phyloP scores from a whole-genome alignment of 805 yeast genomes.

The Hanseniaspora clermontiae region DNA sequence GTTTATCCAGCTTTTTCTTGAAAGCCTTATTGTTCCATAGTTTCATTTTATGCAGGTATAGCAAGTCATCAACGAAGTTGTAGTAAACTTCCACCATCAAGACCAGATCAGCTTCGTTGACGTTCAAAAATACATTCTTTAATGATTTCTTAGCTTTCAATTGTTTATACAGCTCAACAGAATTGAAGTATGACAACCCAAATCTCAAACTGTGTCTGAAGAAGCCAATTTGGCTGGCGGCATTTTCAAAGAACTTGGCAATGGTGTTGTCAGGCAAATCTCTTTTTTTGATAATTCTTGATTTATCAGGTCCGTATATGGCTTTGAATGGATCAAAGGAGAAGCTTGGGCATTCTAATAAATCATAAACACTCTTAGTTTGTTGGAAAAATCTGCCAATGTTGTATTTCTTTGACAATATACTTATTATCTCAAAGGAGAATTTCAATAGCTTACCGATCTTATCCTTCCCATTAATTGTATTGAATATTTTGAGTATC shows the following conservation, averaged over 20 bases:
- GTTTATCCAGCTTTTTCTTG: slow-evolving; percentile 34
- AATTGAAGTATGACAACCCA: slow-evolving; percentile 55
- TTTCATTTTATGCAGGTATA: slow-evolving; percentile 40
- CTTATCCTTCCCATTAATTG: slow-evolving; percentile 59
- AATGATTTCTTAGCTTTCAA: slow-evolving; percentile 16
- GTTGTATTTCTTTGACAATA: slow-evolving; percentile 29
- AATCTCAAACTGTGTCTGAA: slow-evolving; percentile 60
- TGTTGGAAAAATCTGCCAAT: slow-evolving; percentile 16
- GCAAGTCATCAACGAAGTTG: slow-evolving; percentile 51
- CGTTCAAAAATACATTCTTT: slow-evolving; percentile 20
- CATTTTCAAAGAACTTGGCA: slow-evolving; percentile 32
- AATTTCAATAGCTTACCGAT: slow-evolving; percentile 54
- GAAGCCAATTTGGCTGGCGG: slow-evolving; percentile 32
- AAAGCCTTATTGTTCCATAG: slow-evolving; percentile 21
- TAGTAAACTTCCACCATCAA: slow-evolving; percentile 49
- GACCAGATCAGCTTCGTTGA: slow-evolving; percentile 36
- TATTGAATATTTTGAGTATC: slow-evolving; percentile 40
- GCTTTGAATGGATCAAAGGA: slow-evolving; percentile 17
- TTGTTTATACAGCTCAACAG: slow-evolving; percentile 30
- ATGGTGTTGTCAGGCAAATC: slow-evolving; percentile 18
- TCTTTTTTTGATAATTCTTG: slow-evolving; percentile 25
- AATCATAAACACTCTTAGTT: slow-evolving; percentile 22
- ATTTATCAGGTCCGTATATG: slow-evolving; percentile 20
- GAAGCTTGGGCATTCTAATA: slow-evolving; percentile 22
- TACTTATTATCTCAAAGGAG: slow-evolving; percentile 40